These are phyloP conservation scores for Ustilago lituana DNA, from an alignment of 1,284 basidiomycete genomes.

Conservation along the genomic window DNA sequence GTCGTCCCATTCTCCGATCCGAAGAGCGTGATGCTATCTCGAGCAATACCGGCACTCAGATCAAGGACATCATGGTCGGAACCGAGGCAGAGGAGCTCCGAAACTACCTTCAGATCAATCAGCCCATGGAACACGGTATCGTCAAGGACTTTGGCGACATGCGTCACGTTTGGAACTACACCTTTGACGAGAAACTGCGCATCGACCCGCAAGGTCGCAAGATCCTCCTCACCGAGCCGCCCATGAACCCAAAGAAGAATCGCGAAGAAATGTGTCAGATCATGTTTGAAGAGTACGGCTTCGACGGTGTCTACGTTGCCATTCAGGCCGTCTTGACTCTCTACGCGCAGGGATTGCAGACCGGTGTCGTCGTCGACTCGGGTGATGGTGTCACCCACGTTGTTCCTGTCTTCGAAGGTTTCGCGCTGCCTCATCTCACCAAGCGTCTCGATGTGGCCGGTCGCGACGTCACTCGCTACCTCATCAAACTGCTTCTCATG, in stretches of 20 bases:
- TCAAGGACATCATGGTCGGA: slow-evolving; percentile 95
- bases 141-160: slow-evolving; percentile 99
- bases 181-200: slow-evolving; percentile 92
- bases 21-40: slow-evolving; percentile 86
- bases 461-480: slow-evolving; percentile 94
- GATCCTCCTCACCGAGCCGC: slow-evolving; percentile 96
- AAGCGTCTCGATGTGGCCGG: slow-evolving; percentile 91
- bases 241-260: slow-evolving; percentile 97
- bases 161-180: slow-evolving; percentile 97
- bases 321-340: slow-evolving; percentile 98
- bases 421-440: slow-evolving; percentile 91
- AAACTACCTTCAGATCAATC: slow-evolving; percentile 93
- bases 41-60: slow-evolving; percentile 58
- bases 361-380: slow-evolving; percentile 97
- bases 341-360: slow-evolving; percentile 96
- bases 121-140: slow-evolving; percentile 99
- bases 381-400: slow-evolving; percentile 99
- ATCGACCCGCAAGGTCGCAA: slow-evolving; percentile 88
- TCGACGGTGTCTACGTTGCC: slow-evolving; percentile 93
- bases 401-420: slow-evolving; percentile 97
- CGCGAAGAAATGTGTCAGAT: slow-evolving; percentile 94
- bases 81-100: slow-evolving; percentile 93
- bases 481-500: slow-evolving; percentile 98
- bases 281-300: slow-evolving; percentile 99
- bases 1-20: slow-evolving; percentile 93